Percentiles rank a stretch among this genome's conserved stretches.
phyloP scores from a whole-genome alignment of 108 stramenopile species.

The Nitzschia putrida region DNA sequence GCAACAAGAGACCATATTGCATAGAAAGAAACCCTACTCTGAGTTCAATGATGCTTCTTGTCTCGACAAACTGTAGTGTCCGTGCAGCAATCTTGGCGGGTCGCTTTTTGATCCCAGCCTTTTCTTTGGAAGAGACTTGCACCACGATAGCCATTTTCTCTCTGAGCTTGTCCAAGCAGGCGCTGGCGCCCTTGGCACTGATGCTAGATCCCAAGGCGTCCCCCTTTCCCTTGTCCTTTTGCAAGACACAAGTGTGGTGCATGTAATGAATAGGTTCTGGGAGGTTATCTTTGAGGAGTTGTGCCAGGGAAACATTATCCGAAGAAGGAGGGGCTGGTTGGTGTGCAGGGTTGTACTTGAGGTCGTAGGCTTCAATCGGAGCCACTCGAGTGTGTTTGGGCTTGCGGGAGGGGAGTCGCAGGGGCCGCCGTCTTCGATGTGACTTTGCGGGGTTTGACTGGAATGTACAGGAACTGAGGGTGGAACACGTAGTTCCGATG shows the following conservation, averaged over 20 bases:
- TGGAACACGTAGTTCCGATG: not conserved
- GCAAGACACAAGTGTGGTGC: slow-evolving; percentile 43
- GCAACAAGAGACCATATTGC: slow-evolving; percentile 60
- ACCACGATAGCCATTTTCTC: slow-evolving; percentile 57
- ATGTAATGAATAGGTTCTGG: slow-evolving; percentile 36
- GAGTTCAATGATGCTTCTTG: slow-evolving; percentile 56
- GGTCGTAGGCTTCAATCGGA: slow-evolving; percentile 33
- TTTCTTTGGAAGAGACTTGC: slow-evolving; percentile 30
- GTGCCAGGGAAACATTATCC: not conserved
- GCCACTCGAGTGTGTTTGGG: slow-evolving; percentile 1
- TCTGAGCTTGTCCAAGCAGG: slow-evolving; percentile 46
- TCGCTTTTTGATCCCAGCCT: slow-evolving; percentile 38
- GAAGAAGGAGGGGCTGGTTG: not conserved
- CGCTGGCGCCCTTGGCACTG: slow-evolving; percentile 39
- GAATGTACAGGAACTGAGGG: not conserved
- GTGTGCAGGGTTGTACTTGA: slow-evolving; percentile 21
- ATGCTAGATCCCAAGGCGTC: slow-evolving; percentile 38
- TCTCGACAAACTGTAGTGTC: slow-evolving; percentile 34
- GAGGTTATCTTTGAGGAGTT: not conserved
- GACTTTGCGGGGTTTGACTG: slow-evolving; percentile 2
- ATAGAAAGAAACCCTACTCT: slow-evolving; percentile 63
- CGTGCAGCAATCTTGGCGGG: slow-evolving; percentile 35
- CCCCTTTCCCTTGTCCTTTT: slow-evolving; percentile 68
- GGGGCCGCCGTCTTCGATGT: not conserved
- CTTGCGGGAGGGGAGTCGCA: not conserved